Evolutionary conservation across 345 rosid species (phyloP).

Genomic region (Diplotaxis tenuifolia): DNA sequence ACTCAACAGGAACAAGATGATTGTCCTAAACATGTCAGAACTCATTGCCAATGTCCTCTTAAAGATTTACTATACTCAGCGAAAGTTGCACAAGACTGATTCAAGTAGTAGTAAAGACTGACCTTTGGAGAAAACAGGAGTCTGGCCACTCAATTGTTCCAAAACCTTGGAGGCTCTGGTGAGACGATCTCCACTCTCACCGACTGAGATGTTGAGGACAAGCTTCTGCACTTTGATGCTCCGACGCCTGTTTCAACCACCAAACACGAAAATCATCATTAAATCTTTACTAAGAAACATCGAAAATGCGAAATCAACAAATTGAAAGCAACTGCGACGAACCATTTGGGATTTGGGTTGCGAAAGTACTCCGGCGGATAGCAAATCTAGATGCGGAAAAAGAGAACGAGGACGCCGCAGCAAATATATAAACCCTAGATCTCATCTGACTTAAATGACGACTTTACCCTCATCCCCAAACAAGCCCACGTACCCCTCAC

Average conservation of each 20-base stretch:
- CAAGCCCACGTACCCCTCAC: conserved; percentile 5
- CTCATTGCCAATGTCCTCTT: too few relatives aligned
- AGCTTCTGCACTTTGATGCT: conserved; percentile 85
- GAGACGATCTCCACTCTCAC: conserved; percentile 91
- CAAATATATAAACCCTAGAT: conserved; percentile 33
- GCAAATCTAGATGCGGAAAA: not conserved
- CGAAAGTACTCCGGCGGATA: conserved; percentile 18
- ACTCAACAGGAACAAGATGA: not conserved
- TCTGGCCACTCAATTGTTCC: conserved; percentile 82
- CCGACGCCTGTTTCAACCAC: conserved; percentile 55
- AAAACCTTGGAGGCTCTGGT: conserved; percentile 86
- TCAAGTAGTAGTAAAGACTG: not conserved
- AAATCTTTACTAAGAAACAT: not conserved
- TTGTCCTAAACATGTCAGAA: too few relatives aligned
- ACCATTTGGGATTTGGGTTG: conserved; percentile 28
- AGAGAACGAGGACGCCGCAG: too few relatives aligned
- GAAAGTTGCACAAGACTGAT: not conserved
- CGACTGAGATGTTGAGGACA: conserved; percentile 83
- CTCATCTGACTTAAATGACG: not conserved
- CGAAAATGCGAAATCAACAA: not conserved
- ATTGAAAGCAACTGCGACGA: not conserved
- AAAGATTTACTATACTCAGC: not conserved
- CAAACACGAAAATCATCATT: not conserved
- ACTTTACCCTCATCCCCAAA: not conserved
- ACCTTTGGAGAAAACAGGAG: conserved; percentile 89